Base-by-base conservation (phyloP, 805 yeast genomes). In the Monosporozyma aerobia region DNA sequence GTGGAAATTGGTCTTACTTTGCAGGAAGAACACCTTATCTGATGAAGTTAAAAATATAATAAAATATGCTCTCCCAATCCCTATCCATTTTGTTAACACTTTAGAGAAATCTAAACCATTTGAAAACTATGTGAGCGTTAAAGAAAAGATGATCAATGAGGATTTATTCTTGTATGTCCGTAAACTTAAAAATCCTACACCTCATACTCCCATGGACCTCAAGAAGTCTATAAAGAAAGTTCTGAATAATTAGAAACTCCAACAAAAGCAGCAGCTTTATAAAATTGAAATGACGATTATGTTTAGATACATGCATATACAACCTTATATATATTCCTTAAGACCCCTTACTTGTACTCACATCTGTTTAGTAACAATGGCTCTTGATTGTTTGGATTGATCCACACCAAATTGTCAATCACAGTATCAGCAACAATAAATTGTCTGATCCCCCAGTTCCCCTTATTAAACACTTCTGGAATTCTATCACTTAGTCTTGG, bases 391-490 rank as follows among this genome's bases (percentile, higher is more conserved):
- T 60, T 51, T 33, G 61, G 63, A 54, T 73, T 67, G 2, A 62
- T 67, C 69, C 81, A 81, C 44, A 80, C 73, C 11, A 79, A 62
- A 33, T 72, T 69, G 57, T 80, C 84, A 55, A 79, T 67, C n/a
- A 80, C 72, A 45, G 71, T 73, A 30, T 78, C 79, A 47, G 83
- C 80, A 10, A 74, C 60, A 29, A 74, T 68, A 54, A 74, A 72
- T 33, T 62, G 66, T 53, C 68, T 73, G 27, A 74, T 67, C 6
- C 70, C 65, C 76, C 82, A 69, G 55, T 73, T 57, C 72, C 82
- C 72, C 73, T 64, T 57, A 16, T 69, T 71, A 58, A 73, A 85
- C 1, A 85, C 74, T 57, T 82, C 83, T 2, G 87, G 84, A 3
- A 83, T 76, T 19, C 75, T 71, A 16, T 69, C 58, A 23, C 73